Evolutionary conservation across 2,329 filamentous ascomycete species (phyloP), one percentile per base, ranked within the genome.

Genomic region (Monilinia polystroma): DNA sequence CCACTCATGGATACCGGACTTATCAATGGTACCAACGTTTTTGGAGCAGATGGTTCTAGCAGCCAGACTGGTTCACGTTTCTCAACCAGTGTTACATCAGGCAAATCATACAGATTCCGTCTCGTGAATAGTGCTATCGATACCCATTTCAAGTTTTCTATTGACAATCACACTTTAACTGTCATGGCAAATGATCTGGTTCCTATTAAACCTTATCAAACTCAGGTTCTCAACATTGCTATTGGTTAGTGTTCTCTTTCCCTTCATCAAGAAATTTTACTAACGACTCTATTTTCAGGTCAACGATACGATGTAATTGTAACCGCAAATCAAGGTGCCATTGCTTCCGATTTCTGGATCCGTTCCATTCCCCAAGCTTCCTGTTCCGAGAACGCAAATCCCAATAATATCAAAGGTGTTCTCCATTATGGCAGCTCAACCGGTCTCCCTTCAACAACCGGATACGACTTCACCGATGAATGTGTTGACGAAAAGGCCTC

Each of bases 111-210:
- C 66, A 78, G 80, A 20, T 68, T 85, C 47, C 75, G 82, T 3
- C 71, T 84, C 2, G 74, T 84, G 57, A 83, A 83, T 70, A 76
- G 73, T 68, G 60, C 69, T 71, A 76, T 86, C 7, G 71, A 72
- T 38, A 77, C 75, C 1, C 70, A 73, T 6, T 85, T 84, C 78
- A 81, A 82, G 5, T 73, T 80, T 4, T 73, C 80, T 0, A 78
- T 78, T 29, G 81, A 85, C 57, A 81, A 81, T 3, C 73, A 82
- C 64, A 87, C 82, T 4, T 72, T 85, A 1, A 88, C 87, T 0
- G 84, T 83, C 6, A 80, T 91, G 59, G 87, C 88, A 76, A 91
- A 90, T 73, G 81, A 88, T 56, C 74, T 81, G 16, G 84, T 88
- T 0, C 69, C 70, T 11, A 70, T 71, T 43, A 58, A 63, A 2